A percentile compares a stretch with the other conserved stretches of the same genome.
phyloP scores from a whole-genome alignment of 768 basidiomycete genomes.

The Russula vinacea region DNA sequence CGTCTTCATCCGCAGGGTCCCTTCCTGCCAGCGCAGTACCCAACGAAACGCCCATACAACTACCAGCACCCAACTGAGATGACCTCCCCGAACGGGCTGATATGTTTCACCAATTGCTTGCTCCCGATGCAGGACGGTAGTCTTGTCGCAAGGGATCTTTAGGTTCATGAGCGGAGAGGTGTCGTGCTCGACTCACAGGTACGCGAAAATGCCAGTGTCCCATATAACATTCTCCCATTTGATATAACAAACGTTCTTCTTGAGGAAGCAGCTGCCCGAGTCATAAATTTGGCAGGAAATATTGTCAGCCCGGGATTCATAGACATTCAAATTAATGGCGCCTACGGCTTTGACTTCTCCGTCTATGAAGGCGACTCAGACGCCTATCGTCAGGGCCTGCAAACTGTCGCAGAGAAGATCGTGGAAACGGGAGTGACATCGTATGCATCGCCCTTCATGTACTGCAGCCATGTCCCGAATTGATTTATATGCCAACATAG shows the following conservation, averaged over 20 bases:
- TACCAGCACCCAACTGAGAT: constrained; percentile 27
- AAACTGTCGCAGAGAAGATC: constrained; percentile 68
- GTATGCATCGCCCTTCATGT: constrained; percentile 44
- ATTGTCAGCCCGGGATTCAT: constrained; percentile 84
- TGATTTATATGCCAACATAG: constrained; percentile 20
- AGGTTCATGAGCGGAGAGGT: constrained; percentile 75
- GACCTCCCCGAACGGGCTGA: constrained; percentile 55
- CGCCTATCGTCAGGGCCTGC: constrained; percentile 63
- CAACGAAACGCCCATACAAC: background rate
- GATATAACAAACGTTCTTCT: constrained; percentile 62
- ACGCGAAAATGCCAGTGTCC: background rate
- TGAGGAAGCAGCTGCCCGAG: constrained; percentile 58
- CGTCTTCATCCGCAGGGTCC: background rate
- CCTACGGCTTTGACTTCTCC: constrained; percentile 87
- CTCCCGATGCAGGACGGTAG: constrained; percentile 77
- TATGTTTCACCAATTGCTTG: constrained; percentile 86
- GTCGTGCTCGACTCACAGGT: constrained; percentile 79
- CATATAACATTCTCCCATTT: constrained; percentile 13
- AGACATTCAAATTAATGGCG: constrained; percentile 89
- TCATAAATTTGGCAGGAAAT: constrained; percentile 73
- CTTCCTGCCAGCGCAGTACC: background rate
- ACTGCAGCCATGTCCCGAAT: constrained; percentile 10
- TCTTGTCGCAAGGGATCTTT: constrained; percentile 69
- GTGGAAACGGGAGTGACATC: constrained; percentile 87
- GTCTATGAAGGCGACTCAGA: constrained; percentile 71